These are phyloP conservation scores for Metschnikowia lunata DNA, from an alignment of 805 yeast genomes.

Conservation along the genomic window DNA sequence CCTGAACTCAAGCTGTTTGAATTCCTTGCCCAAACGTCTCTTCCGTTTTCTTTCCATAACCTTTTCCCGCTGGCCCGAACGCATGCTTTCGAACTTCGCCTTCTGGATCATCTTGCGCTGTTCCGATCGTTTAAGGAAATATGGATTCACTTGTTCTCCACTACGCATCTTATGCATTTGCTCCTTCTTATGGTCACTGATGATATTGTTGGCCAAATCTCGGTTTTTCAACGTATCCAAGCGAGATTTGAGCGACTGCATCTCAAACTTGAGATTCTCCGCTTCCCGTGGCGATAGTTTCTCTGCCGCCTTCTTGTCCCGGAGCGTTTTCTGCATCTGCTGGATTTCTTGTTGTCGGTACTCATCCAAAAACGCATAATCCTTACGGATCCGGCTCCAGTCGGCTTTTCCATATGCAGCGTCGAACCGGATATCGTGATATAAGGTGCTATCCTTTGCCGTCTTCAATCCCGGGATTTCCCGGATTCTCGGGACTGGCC, in stretches of 20 bases:
- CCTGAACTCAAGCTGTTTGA: conserved; percentile 46
- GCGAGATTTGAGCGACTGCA: conserved; percentile 65
- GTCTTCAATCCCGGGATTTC: conserved; percentile 64
- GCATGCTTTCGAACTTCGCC: conserved; percentile 74
- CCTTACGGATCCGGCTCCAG: conserved; percentile 57
- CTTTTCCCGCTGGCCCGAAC: conserved; percentile 67
- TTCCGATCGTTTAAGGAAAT: conserved; percentile 64
- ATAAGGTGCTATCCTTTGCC: conserved; percentile 39
- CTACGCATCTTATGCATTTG: conserved; percentile 43
- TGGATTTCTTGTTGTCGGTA: conserved; percentile 73
- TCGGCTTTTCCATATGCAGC: conserved; percentile 85
- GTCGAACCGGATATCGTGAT: conserved; percentile 86
- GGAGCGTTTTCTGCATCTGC: conserved; percentile 52
- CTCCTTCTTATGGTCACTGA: conserved; percentile 53
- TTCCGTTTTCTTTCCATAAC: conserved; percentile 83
- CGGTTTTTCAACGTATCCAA: conserved; percentile 65
- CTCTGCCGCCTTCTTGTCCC: conserved; percentile 46
- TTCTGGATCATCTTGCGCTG: conserved; percentile 70
- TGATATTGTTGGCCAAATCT: conserved; percentile 67
- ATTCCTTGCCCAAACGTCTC: conserved; percentile 79
- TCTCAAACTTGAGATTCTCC: conserved; percentile 47
- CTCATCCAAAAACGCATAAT: conserved; percentile 82
- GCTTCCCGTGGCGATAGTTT: conserved; percentile 43
- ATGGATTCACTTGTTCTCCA: conserved; percentile 49
- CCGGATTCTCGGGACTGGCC: conserved; percentile 64